These are phyloP conservation scores for Phytopythium delawarense DNA, from an alignment of 352 stramenopile species.

Conservation along the genomic window DNA sequence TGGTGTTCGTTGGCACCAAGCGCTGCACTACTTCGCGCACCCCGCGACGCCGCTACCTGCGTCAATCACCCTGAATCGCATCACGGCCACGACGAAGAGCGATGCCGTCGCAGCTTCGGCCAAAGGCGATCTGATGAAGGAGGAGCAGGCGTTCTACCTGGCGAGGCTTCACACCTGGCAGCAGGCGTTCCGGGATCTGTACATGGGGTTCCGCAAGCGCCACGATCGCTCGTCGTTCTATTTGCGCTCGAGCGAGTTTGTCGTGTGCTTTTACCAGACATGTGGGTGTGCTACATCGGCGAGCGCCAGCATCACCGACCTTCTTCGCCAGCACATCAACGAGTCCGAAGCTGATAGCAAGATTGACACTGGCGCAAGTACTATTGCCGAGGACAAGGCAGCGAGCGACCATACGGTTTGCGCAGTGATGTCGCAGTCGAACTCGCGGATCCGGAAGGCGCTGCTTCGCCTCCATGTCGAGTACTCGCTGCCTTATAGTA, in stretches of 20 bases:
- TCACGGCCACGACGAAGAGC: conserved; percentile 19
- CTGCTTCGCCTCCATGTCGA: conserved; percentile 56
- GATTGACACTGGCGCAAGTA: background rate
- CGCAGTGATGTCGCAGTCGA: conserved; percentile 71
- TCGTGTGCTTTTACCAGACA: conserved; percentile 52
- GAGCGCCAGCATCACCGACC: conserved; percentile 21
- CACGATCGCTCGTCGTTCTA: conserved; percentile 32
- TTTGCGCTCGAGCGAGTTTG: conserved; percentile 56
- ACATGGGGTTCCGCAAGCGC: conserved; percentile 49
- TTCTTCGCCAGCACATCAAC: conserved; percentile 17
- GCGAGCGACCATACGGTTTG: conserved; percentile 17
- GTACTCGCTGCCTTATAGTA: conserved; percentile 58
- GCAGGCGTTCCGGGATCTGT: conserved; percentile 60
- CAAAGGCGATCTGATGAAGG: conserved; percentile 31
- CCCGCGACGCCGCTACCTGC: conserved; percentile 45
- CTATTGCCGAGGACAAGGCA: background rate
- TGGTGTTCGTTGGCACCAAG: conserved; percentile 55
- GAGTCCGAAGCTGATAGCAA: conserved; percentile 14
- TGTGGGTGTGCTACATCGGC: background rate
- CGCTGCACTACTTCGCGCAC: conserved; percentile 66
- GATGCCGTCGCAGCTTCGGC: conserved; percentile 16
- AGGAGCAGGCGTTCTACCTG: conserved; percentile 61
- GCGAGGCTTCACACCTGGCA: conserved; percentile 59
- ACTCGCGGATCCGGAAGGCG: conserved; percentile 51
- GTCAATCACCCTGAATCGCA: conserved; percentile 43